phyloP scores from a whole-genome alignment of 768 basidiomycete species.

The Collybiopsis luxurians region DNA sequence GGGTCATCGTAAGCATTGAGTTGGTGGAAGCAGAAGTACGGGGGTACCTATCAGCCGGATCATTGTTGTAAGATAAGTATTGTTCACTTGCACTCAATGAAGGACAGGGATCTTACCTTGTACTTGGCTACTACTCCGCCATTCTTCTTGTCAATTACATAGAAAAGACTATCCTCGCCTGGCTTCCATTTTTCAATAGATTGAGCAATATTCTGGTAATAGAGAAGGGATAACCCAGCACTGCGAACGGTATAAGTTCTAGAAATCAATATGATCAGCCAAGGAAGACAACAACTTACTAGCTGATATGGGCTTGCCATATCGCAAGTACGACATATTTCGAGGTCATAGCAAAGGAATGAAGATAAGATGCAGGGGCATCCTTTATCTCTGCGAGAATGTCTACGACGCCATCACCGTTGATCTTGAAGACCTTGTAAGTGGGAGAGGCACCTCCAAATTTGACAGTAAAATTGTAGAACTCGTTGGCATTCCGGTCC shows the following conservation, averaged over 20 bases:
- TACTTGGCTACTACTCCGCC: slow-evolving; percentile 37
- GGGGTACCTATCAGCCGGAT: slow-evolving; percentile 15
- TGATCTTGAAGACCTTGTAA: too few species aligned
- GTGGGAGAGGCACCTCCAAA: too few species aligned
- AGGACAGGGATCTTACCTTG: slow-evolving; percentile 12
- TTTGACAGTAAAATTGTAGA: too few species aligned
- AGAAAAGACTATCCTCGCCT: slow-evolving; percentile 27
- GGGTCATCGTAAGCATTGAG: slow-evolving; percentile 37
- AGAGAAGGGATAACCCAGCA: slow-evolving; percentile 19
- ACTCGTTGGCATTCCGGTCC: slow-evolving; percentile 30
- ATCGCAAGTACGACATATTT: too few species aligned
- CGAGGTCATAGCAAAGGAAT: too few species aligned
- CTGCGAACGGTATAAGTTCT: not conserved
- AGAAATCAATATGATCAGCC: slow-evolving; percentile 2
- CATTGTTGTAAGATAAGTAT: not conserved
- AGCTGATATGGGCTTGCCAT: too few species aligned
- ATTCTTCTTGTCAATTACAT: slow-evolving; percentile 33
- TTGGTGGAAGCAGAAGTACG: slow-evolving; percentile 39
- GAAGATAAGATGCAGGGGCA: too few species aligned
- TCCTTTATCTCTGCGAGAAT: too few species aligned
- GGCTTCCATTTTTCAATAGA: slow-evolving; percentile 29
- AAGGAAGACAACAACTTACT: too few species aligned
- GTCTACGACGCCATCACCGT: too few species aligned
- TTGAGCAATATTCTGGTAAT: slow-evolving; percentile 29
- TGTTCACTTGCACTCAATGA: not conserved